phyloP scores from a whole-genome alignment of 176 grass and related monocot species.

The Calamus simplicifolius region DNA sequence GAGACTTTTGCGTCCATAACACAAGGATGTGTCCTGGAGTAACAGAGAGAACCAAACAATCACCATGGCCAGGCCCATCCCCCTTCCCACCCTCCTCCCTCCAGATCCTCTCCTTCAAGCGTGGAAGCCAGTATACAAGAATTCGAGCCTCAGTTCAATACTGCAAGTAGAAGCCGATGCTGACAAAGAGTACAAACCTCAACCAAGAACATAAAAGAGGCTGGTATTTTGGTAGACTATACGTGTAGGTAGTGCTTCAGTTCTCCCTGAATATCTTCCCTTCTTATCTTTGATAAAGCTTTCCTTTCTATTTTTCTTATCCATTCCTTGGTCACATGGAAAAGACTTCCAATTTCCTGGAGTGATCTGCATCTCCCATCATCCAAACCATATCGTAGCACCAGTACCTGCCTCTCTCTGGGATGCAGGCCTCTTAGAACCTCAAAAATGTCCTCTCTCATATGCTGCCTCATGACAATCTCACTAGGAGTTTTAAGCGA shows the following conservation, averaged over 20 bases:
- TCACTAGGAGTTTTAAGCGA: constrained; percentile 29
- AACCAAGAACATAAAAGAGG: too few relatives aligned
- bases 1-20: too few relatives aligned
- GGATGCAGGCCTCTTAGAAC: constrained; percentile 50
- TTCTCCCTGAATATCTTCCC: constrained; percentile 34
- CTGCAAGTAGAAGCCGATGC: too few relatives aligned
- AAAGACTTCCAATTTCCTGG: constrained; percentile 65
- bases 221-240: constrained; percentile 3
- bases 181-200: too few relatives aligned
- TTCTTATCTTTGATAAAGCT: constrained; percentile 57
- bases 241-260: constrained; percentile 28
- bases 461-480: constrained; percentile 31
- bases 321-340: constrained; percentile 64
- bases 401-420: constrained; percentile 50
- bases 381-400: constrained; percentile 51
- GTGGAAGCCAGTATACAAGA: too few relatives aligned
- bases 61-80: too few relatives aligned
- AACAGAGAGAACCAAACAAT: too few relatives aligned
- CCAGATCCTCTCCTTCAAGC: too few relatives aligned
- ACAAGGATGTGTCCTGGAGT: too few relatives aligned
- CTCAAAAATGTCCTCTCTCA: constrained; percentile 42
- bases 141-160: too few relatives aligned
- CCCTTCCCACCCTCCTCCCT: too few relatives aligned
- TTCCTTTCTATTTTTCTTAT: constrained; percentile 77
- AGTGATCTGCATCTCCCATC: constrained; percentile 61